Percentiles rank a stretch among this genome's conserved stretches.
Conservation (phyloP, 441 rosid genomes). For the Populus tomentosa region DNA sequence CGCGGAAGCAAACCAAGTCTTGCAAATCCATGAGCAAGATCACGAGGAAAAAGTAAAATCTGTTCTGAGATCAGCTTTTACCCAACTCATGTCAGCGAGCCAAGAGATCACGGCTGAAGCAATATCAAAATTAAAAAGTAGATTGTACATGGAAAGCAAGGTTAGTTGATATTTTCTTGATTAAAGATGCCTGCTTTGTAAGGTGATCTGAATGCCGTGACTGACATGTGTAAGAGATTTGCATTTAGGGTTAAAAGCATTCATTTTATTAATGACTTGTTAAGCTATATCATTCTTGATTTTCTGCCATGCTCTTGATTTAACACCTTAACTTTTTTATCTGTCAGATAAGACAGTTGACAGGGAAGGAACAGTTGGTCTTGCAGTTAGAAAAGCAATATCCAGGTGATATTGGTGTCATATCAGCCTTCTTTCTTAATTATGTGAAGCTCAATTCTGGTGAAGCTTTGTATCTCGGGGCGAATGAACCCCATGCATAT, state of each 20-base stretch:
- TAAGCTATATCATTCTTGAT: neutral
- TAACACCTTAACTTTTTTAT: neutral
- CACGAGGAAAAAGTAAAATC: conserved; percentile 47
- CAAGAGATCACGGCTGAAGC: conserved; percentile 45
- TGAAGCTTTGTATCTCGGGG: conserved; percentile 74
- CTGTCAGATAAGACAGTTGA: conserved; percentile 51
- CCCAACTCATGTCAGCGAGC: conserved; percentile 70
- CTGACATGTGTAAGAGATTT: neutral
- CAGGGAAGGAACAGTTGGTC: conserved; percentile 63
- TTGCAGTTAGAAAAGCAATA: conserved; percentile 61
- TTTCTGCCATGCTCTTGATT: conserved; percentile 1
- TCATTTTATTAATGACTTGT: neutral
- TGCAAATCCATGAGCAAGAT: conserved; percentile 38
- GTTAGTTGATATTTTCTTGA: conserved; percentile 30
- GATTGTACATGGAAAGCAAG: conserved; percentile 53
- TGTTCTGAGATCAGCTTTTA: conserved; percentile 58
- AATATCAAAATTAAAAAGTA: conserved; percentile 49
- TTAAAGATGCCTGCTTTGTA: neutral
- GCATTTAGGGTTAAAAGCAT: neutral
- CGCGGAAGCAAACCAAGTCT: conserved; percentile 39
- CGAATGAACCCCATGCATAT: conserved; percentile 81
- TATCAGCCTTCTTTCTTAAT: conserved; percentile 67
- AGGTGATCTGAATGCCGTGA: neutral
- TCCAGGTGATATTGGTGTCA: conserved; percentile 62
- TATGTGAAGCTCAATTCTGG: conserved; percentile 72